phyloP scores from a whole-genome alignment of 305 asterid genomes.

The Fraxinus ornus region DNA sequence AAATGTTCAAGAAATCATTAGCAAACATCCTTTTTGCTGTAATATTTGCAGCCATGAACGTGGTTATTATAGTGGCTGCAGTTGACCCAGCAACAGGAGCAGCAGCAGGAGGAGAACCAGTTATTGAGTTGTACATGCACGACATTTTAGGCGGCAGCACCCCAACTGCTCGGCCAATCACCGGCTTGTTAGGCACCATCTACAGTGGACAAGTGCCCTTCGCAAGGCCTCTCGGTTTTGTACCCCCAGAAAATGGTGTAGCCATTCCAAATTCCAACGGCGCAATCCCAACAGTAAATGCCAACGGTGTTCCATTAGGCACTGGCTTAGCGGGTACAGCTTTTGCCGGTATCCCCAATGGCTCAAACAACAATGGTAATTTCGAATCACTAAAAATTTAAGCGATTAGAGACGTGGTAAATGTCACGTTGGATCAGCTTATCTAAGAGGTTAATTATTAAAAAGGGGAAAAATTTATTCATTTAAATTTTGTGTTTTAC shows the following conservation, averaged over 20 bases:
- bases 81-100: conserved; percentile 23
- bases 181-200: conserved; percentile 78
- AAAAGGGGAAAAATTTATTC: background rate
- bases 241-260: conserved; percentile 54
- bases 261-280: conserved; percentile 86
- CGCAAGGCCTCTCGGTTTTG: conserved; percentile 72
- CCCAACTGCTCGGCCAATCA: conserved; percentile 82
- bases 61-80: conserved; percentile 24
- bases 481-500: background rate
- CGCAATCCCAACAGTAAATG: conserved; percentile 63
- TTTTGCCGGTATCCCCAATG: conserved; percentile 44
- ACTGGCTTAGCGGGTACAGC: conserved; percentile 71
- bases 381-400: background rate
- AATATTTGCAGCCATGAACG: conserved; percentile 27
- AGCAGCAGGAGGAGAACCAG: conserved; percentile 23
- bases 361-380: conserved; percentile 28
- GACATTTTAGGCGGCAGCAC: conserved; percentile 82
- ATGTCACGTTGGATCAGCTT: background rate
- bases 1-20: conserved; percentile 31
- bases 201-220: conserved; percentile 91
- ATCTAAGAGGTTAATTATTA: background rate
- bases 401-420: too few species aligned
- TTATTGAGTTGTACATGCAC: conserved; percentile 69
- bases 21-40: conserved; percentile 22
- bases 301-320: conserved; percentile 69